Evolutionary conservation across 1,284 basidiomycete genomes (phyloP), one percentile per base, ranked within the genome.

Genomic region (Marasmius fiardii): DNA sequence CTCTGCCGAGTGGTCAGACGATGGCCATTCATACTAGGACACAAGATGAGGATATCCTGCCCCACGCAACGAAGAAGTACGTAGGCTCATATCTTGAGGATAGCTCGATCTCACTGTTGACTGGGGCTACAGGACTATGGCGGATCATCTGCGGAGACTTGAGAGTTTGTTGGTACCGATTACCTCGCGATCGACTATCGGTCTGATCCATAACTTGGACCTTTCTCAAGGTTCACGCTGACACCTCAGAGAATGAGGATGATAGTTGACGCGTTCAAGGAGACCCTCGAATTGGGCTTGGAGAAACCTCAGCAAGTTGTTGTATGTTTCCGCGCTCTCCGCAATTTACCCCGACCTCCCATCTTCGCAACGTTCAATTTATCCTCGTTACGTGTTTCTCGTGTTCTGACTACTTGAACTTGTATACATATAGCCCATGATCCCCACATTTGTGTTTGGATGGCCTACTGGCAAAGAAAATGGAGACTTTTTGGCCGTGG

Each of bases 381-480:
- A 12, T 20, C n/a, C 16, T 26, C 16, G 16, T 39, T 51, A 24
- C 37, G 21, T 50, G 35, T 24, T 24, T 23, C 50, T 31, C 34
- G 23, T 52, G 12, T 61, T 41, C 51, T 60, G 59, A 61, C 16
- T 16, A n/a, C 18, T 23, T 45, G 16, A 11, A 7, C 10, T 31
- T 31, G 28, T 31, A 31, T n/a, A 31, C 28, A 31, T 51, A n/a
- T 63, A 92, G 89, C 92, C 91, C 21, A 94, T 93, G 95, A 92
- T 98, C 56, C 96, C 97, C 4, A 95, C 96, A 0, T 99, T 80
- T 71, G 96, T 99, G 54, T 98, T 99, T 67, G 95, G 94, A 43
- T 99, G 94, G 90, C 97, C 96, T 16, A 83, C 87, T 7, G 94
- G 96, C 3, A 71, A 92, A 54, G 96, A 99, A 75, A 78, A 77